phyloP scores from a whole-genome alignment of 1,284 basidiomycete genomes.

The Gomphus bonarii region DNA sequence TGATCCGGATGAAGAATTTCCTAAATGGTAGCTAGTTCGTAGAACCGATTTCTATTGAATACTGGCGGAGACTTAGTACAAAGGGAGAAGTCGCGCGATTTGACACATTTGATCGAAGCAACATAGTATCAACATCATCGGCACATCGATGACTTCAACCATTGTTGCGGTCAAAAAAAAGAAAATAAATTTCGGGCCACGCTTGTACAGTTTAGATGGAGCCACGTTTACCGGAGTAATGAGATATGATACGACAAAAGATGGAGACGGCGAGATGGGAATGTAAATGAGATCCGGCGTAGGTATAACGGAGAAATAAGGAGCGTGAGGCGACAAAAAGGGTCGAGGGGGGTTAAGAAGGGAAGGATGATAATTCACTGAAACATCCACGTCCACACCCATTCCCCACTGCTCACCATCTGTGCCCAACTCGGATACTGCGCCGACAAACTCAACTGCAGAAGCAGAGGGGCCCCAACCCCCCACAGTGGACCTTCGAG shows the following conservation, averaged over 20 bases:
- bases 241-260: constrained; percentile 3
- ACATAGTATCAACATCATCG: not conserved
- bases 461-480: not conserved
- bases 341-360: not conserved
- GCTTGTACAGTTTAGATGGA: constrained; percentile 2
- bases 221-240: not conserved
- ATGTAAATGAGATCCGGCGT: not conserved
- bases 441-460: not conserved
- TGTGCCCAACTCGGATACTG: not conserved
- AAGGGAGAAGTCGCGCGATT: no score
- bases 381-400: not conserved
- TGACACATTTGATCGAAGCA: no score
- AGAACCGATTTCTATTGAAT: no score
- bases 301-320: constrained; percentile 1
- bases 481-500: not conserved
- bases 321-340: constrained; percentile 3
- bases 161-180: not conserved
- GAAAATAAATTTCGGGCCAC: not conserved
- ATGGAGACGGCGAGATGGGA: not conserved
- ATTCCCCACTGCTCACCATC: not conserved
- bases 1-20: no score
- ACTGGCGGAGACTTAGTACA: no score
- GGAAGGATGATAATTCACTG: not conserved
- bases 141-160: not conserved
- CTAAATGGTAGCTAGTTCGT: no score